phyloP scores from a whole-genome alignment of 345 rosid genomes.

The Populus euphratica region DNA sequence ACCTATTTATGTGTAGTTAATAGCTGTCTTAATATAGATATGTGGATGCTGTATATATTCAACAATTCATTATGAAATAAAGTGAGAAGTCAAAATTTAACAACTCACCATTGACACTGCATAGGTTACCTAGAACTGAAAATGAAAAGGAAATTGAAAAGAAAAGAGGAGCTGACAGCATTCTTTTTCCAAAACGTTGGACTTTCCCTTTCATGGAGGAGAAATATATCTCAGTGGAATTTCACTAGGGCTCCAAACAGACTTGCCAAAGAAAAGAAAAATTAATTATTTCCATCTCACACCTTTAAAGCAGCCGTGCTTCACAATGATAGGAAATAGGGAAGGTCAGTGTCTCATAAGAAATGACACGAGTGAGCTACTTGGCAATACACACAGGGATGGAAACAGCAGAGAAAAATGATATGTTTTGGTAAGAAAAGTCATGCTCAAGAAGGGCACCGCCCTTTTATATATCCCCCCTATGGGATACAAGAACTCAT shows the following conservation, averaged over 20 bases:
- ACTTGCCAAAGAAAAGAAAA: background rate
- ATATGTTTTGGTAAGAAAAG: background rate
- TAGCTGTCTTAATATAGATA: too few relatives aligned
- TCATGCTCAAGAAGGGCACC: background rate
- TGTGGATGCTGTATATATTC: too few relatives aligned
- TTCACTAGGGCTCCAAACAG: background rate
- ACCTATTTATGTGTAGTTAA: too few relatives aligned
- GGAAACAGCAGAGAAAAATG: background rate
- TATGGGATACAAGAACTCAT: background rate
- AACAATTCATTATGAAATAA: background rate
- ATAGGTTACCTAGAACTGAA: background rate
- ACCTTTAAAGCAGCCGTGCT: background rate
- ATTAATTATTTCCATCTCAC: background rate
- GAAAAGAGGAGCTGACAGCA: background rate
- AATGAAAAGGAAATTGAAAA: background rate
- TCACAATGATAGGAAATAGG: background rate
- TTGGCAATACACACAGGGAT: background rate
- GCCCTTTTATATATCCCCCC: background rate
- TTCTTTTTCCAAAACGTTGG: background rate
- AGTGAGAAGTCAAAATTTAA: too few relatives aligned
- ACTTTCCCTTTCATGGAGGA: background rate
- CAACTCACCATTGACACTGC: background rate
- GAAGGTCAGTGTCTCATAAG: background rate
- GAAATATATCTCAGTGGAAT: background rate
- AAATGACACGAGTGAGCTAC: background rate